Evolutionary conservation across 2,329 filamentous ascomycete species (phyloP), one percentile per base, ranked within the genome.

Genomic region (Aspergillus sp.): DNA sequence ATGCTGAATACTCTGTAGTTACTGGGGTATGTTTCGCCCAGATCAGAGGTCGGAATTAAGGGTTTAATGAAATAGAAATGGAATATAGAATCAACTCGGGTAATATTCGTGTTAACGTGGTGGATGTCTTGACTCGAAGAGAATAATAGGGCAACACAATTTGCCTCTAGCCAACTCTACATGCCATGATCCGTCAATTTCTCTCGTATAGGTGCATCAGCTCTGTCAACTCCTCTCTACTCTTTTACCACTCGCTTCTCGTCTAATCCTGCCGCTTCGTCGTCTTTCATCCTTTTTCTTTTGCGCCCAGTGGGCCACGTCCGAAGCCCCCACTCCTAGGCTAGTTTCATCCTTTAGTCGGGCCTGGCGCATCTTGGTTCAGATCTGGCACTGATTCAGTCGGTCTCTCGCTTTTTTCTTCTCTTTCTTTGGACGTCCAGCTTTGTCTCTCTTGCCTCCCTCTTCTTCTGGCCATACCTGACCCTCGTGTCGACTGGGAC

Each of bases 311-410:
- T 58, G 56, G 56, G 50, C 34, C 55, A 50, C 36, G 45, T 40
- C 47, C 31, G 36, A 42, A 49, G n/a, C 45, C 42, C 54, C 49
- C 56, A 49, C 47, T 21, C 34, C 25, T 34, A 53, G 49, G 29
- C 25, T 34, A 53, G 49, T 54, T 49, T 56, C 41, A 49, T 38
- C 23, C 45, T 54, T 50, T n/a, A n/a, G n/a, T n/a, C n/a, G 42
- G 44, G 50, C 38, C 54, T 57, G 55, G 52, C 49, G 47, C 49
- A 47, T 55, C 54, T 53, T 47, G 52, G 52, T 36, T 43, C 52
- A 57, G 55, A 56, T 58, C 47, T 23, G 42, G 16, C 20, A 25
- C 50, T 45, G 31, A 31, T 29, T 25, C 36, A 29, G 42, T 43
- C 45, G 20, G 38, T 44, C n/a, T 14, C 32, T 50, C 19, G 16